Evolutionary conservation across 768 basidiomycete genomes (phyloP).

Genomic region (Tulasnella sp.): DNA sequence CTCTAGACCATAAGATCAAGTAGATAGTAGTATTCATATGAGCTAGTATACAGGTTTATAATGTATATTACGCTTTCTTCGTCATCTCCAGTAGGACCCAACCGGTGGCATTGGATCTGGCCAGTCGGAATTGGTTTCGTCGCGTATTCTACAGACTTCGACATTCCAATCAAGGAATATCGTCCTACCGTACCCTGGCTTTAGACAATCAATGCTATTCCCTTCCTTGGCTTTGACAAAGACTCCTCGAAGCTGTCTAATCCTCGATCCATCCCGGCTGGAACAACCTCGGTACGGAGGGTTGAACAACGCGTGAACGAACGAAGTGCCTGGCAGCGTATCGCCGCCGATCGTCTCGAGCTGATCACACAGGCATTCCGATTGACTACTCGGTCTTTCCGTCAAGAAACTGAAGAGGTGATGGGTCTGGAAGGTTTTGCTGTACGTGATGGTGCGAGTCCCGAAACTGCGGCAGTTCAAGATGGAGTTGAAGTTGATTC

Average conservation of each 20-base stretch:
- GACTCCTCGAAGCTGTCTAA: background rate
- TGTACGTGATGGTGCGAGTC: background rate
- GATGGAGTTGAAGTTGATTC: background rate
- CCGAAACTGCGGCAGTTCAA: background rate
- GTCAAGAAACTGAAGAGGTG: background rate
- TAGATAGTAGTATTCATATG: too few species aligned
- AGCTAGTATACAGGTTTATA: too few species aligned
- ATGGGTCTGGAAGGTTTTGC: background rate
- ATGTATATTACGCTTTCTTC: background rate
- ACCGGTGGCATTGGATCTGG: background rate
- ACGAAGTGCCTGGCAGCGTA: background rate
- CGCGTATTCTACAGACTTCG: background rate
- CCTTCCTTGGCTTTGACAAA: background rate
- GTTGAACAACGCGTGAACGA: background rate
- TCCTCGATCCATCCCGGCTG: background rate
- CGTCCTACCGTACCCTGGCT: background rate
- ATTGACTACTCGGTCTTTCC: background rate
- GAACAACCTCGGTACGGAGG: background rate
- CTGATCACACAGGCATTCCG: background rate
- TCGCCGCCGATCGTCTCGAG: background rate
- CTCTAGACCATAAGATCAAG: background rate
- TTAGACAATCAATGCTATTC: background rate
- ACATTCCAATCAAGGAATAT: background rate
- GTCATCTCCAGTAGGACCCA: background rate
- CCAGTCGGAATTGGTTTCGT: background rate